These are phyloP conservation scores for Podospora didyma DNA, from an alignment of 495 filamentous ascomycete genomes.

Conservation along the genomic window DNA sequence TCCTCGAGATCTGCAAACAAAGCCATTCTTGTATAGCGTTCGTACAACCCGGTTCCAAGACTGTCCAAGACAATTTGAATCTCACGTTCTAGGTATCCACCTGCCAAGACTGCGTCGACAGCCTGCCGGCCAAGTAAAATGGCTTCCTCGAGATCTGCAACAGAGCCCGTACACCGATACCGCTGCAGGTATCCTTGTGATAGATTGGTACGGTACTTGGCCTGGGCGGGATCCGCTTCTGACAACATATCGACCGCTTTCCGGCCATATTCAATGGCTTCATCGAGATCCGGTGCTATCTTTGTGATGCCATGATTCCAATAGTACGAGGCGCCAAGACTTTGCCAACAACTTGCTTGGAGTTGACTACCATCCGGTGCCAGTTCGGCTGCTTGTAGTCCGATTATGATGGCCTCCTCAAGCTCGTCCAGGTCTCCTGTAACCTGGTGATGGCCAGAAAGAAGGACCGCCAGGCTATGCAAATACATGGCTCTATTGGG, in stretches of 20 bases:
- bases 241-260: neutral
- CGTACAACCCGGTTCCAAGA: neutral
- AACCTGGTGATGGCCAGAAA: neutral
- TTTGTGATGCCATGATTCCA: neutral
- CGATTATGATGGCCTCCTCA: neutral
- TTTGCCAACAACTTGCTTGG: neutral
- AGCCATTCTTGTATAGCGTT: neutral
- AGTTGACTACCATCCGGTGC: neutral
- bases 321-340: neutral
- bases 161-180: neutral
- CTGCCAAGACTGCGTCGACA: neutral
- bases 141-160: neutral
- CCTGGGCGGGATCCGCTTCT: neutral
- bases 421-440: neutral
- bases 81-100: too few species aligned
- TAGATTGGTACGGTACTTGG: neutral
- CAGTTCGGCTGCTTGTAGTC: neutral
- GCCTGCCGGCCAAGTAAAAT: neutral
- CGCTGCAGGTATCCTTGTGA: neutral
- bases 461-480: neutral
- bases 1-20: neutral
- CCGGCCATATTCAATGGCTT: neutral
- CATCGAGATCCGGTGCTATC: neutral
- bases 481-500: neutral
- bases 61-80: neutral